Conservation (phyloP, 1,139 yeast genomes). For the Hansenula lynferdii region DNA sequence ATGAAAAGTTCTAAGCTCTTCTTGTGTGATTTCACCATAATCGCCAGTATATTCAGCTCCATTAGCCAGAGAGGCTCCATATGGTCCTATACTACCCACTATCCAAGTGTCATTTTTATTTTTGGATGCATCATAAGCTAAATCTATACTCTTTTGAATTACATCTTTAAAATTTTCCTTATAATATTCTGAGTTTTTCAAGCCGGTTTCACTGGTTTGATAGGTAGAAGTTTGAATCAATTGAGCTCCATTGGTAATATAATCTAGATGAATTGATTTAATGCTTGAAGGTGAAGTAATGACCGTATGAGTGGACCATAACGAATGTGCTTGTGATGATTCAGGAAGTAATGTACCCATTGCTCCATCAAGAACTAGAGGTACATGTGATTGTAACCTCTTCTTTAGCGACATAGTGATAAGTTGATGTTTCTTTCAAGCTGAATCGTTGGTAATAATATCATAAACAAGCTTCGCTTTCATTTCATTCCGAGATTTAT, state of each 20-base stretch:
- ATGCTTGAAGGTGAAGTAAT: constrained; percentile 42
- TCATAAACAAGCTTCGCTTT: too few relatives aligned
- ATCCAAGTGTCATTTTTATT: constrained; percentile 26
- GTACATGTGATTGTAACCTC: background rate
- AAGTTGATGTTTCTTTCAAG: background rate
- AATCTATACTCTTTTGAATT: constrained; percentile 23
- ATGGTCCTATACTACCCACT: constrained; percentile 69
- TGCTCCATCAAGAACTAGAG: constrained; percentile 7
- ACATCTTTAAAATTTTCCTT: constrained; percentile 8
- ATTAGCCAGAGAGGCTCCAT: constrained; percentile 59
- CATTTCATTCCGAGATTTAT: too few relatives aligned
- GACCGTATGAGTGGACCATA: constrained; percentile 63
- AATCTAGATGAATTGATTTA: constrained; percentile 44
- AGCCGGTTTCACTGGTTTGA: constrained; percentile 37
- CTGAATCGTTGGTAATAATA: background rate
- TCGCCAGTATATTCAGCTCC: constrained; percentile 70
- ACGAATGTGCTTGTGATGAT: constrained; percentile 26
- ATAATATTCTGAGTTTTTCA: background rate
- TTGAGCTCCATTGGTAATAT: constrained; percentile 51
- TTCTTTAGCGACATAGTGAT: background rate
- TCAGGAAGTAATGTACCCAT: constrained; percentile 12
- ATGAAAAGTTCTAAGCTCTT: constrained; percentile 42
- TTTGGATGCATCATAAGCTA: constrained; percentile 24
- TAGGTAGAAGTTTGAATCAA: constrained; percentile 56
- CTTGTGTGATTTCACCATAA: constrained; percentile 30